Percentiles rank a stretch among this genome's conserved stretches.
These are phyloP conservation scores for Leptosphaerulina australis DNA, from an alignment of 2,329 filamentous ascomycete species.

Conservation along the genomic window DNA sequence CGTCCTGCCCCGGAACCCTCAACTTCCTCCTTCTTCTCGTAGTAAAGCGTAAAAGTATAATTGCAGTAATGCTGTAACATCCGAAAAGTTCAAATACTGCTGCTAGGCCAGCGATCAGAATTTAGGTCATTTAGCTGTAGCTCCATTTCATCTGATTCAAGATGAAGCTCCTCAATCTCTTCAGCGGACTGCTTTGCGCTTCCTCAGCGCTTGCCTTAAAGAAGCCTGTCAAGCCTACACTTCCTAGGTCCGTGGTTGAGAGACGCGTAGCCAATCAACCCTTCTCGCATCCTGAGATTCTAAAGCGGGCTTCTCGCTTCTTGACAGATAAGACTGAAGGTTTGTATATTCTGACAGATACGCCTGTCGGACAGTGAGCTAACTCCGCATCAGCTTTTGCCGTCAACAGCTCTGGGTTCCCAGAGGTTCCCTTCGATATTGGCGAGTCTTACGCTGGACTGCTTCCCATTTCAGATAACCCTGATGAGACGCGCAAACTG, in stretches of 20 bases:
- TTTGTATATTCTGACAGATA: conserved; percentile 15
- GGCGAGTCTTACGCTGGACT: conserved; percentile 69
- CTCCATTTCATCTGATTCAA: conserved; percentile 21
- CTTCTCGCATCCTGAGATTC: conserved; percentile 42
- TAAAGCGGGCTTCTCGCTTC: conserved; percentile 41
- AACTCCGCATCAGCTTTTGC: conserved; percentile 59
- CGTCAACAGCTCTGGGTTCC: conserved; percentile 68
- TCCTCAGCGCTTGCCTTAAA: conserved; percentile 39
- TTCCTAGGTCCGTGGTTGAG: conserved; percentile 37
- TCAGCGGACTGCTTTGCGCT: conserved; percentile 38
- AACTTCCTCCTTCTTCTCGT: conserved; percentile 25
- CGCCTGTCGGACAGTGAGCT: conserved; percentile 4
- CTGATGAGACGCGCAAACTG: conserved; percentile 59
- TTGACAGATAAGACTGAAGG: conserved; percentile 44
- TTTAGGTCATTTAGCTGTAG: conserved; percentile 5
- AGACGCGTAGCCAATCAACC: conserved; percentile 32
- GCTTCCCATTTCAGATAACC: conserved; percentile 61
- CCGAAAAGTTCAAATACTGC: conserved; percentile 28
- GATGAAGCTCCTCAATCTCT: conserved; percentile 43
- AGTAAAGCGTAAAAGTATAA: conserved; percentile 21
- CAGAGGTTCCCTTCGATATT: conserved; percentile 72
- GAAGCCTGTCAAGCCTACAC: conserved; percentile 34
- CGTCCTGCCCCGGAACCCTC: not conserved
- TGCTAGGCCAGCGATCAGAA: not conserved
- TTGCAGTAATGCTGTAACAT: conserved; percentile 20